Evolutionary conservation across 306 rosid species (phyloP).

Genomic region (Potentilla sterilis): DNA sequence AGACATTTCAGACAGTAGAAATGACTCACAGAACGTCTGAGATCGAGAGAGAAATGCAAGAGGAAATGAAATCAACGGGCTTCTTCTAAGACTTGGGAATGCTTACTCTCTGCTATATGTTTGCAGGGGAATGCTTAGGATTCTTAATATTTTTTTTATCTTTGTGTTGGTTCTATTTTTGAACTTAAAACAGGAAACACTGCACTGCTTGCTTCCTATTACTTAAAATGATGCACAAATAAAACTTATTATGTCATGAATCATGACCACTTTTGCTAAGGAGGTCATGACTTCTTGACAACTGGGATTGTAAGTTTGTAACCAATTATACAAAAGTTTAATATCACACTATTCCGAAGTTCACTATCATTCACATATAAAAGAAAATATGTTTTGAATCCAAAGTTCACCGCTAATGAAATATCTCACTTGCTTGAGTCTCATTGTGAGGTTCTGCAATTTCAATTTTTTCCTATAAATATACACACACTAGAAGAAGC

Average conservation of each 20-base stretch:
- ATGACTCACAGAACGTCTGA: neutral
- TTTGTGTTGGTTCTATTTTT: too few relatives aligned
- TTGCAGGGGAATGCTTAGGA: neutral
- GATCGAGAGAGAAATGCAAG: too few relatives aligned
- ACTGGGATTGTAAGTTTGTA: neutral
- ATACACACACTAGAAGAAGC: neutral
- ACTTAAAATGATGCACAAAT: neutral
- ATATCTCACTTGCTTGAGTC: neutral
- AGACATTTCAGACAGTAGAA: neutral
- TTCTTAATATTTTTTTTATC: neutral
- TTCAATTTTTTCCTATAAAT: too few relatives aligned
- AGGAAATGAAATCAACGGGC: neutral
- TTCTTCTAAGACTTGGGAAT: neutral
- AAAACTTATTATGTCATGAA: neutral
- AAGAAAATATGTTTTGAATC: too few relatives aligned
- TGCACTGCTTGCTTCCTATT: neutral
- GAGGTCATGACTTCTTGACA: neutral
- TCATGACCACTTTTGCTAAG: constrained; percentile 3
- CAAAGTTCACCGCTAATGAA: neutral
- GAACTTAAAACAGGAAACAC: neutral
- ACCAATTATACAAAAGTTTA: neutral
- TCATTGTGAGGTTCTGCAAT: neutral
- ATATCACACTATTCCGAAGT: neutral
- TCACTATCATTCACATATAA: neutral
- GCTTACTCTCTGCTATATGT: neutral